Base-by-base conservation (phyloP, 805 yeast genomes). In the Candida patagonica region DNA sequence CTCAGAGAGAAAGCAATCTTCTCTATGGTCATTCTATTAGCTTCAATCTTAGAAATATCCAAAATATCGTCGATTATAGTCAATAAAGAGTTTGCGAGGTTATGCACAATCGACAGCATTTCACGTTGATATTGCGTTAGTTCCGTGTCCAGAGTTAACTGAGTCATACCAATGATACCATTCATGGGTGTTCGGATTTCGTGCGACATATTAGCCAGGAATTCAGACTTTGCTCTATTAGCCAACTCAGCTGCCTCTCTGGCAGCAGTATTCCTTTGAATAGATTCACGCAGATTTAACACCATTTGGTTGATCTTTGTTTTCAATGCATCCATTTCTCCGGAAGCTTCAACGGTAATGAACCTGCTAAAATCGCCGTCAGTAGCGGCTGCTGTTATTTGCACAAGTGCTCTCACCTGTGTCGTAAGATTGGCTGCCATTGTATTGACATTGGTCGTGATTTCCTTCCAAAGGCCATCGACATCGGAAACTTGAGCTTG, bases 161-260 rank as follows among this genome's bases (percentile, higher is more conserved):
- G 95, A 2, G 95, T 85, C 89, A 85, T 85, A 55, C 94, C 94
- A 52, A 85, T 80, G 35, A 85, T 85, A 66, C 95, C 95, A 60
- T 85, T 85, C 76, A 85, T 80, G 16, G 95, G 95, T 2, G 95
- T 85, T 59, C 95, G 70, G 53, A 85, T 80, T 59, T 85, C 95
- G 60, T 78, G 85, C 5, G 89, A 81, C 72, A 82, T 85, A 55
- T 85, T 85, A 35, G 94, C 94, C 62, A 85, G 70, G 57, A 85
- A 85, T 60, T 85, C 95, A 7, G 94, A 84, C 60, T 85, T 85
- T 3, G 95, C 86, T 50, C 83, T 71, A 59, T 85, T 85, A 4
- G 95, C 95, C 51, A 84, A 67, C 56, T 85, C 95, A 27, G 95
- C 95, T 26, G 95, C 95, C 61, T 85, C 95, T 62, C 95, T 77